Evolutionary conservation across 345 rosid genomes (phyloP), one percentile per base, ranked within the genome.

Genomic region (Melaleuca alternifolia): DNA sequence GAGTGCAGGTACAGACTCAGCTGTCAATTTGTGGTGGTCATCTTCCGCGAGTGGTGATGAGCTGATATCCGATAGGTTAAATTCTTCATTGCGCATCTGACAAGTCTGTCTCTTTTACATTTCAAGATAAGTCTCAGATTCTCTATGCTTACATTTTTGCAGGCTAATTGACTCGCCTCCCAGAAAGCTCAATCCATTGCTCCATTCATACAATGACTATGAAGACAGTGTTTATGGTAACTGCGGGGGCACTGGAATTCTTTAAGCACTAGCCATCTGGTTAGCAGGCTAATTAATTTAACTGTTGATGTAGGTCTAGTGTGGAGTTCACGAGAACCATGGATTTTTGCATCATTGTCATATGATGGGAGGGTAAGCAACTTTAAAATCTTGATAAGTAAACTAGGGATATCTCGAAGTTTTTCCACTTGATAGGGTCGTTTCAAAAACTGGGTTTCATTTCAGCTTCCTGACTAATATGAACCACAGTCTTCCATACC

Each of bases 1-100:
- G 99, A 95, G 98, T 89, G 93, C 96, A 88, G 99, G 99, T 76
- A 96, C 98, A 51, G 98, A 96, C 87, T 97, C 98, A 18, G 92
- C 92, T 44, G 98, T 97, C 85, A 95, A 94, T 89, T 90, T 97
- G 92, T 97, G 99, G 99, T 88, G 84, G 88, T 92, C 95, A 89
- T 87, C 97, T 82, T 91, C 90, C 75, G 90, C 94, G 54, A 83
- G 90, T 61, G 82, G 86, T 77, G 93, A 91, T 85, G 95, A 91
- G 12, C 86, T 86, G 84, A 56, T 86, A 76, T 88, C 93, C 84
- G 93, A 91, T 81, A 93, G 98, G 97, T 95, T 84, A 62, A 86
- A 86, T 85, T 87, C 88, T 65, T 84, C 3, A 52, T 85, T 33
- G 5, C 37, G 81, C 7, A 37, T 41, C 71, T 15, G 53, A 54